These are phyloP conservation scores for Fusarium chuoi DNA, from an alignment of 2,329 filamentous ascomycete genomes.

Conservation along the genomic window DNA sequence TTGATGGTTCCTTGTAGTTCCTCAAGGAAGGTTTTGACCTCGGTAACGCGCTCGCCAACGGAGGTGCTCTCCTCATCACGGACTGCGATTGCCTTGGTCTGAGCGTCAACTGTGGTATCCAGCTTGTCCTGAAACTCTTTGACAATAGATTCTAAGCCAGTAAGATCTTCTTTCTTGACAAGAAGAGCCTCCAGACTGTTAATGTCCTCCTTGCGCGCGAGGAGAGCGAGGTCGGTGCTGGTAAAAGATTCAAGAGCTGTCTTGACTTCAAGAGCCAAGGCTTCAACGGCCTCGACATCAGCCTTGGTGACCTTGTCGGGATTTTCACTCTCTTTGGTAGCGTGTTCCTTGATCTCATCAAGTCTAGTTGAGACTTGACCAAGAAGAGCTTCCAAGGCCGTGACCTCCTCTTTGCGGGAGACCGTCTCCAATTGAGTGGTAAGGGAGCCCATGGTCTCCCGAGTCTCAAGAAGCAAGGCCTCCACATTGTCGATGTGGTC, in stretches of 20 bases:
- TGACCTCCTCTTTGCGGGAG: conserved; percentile 82
- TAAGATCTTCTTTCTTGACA: conserved; percentile 75
- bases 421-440: conserved; percentile 74
- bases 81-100: conserved; percentile 82
- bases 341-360: conserved; percentile 75
- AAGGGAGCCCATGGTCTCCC: conserved; percentile 75
- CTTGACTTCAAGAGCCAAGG: conserved; percentile 88
- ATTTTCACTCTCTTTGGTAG: conserved; percentile 64
- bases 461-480: conserved; percentile 74
- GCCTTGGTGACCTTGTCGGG: conserved; percentile 79
- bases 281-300: conserved; percentile 83
- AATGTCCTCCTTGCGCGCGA: conserved; percentile 79
- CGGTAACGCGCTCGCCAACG: conserved; percentile 80
- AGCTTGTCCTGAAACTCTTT: conserved; percentile 77
- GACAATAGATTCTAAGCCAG: conserved; percentile 73
- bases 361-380: conserved; percentile 80
- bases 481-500: conserved; percentile 76
- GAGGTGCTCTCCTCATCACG: conserved; percentile 85
- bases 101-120: conserved; percentile 75
- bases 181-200: conserved; percentile 74
- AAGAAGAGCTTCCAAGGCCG: conserved; percentile 79
- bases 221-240: conserved; percentile 73
- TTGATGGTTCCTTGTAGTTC: conserved; percentile 82
- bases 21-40: conserved; percentile 80
- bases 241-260: conserved; percentile 76